Evolutionary conservation across 2,329 filamentous ascomycete genomes (phyloP), one percentile per base, ranked within the genome.

Genomic region (Botrytis fabae): DNA sequence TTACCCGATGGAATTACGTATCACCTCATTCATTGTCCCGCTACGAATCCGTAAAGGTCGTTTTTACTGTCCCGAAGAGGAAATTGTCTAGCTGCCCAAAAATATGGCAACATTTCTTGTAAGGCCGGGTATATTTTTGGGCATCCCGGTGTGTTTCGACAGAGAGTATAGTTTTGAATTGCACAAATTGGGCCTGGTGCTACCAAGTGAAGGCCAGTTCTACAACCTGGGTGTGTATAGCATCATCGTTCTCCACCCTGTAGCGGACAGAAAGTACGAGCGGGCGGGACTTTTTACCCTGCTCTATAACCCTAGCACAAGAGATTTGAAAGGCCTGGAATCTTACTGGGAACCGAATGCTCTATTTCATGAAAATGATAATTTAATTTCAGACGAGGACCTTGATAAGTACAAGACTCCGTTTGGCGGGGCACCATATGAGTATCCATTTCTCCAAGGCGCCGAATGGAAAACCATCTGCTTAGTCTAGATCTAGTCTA

Each of bases 231-330:
- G 12, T 25, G 1, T 2, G 10, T n/a, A 51, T 14, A 51, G 14
- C 46, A 51, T 51, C 48, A 6, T 51, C 0, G 10, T 51, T 51
- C 25, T 51, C 1, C 48, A 51, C 4, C 48, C 22, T n/a, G 25
- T n/a, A 51, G 48, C 48, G 0, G 48, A 51, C 0, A 25, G 48
- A 0, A 51, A n/a, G 22, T 51, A 51, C 48, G 48, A 51, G 48
- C 48, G 48, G 10, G 48, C 22, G 4, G 48, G 48, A 14, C 2
- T 51, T 6, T 0, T 2, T 51, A 4, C 4, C 1, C 46, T 51
- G 22, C 0, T 0, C 0, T 51, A n/a, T n/a, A 10, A 51, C n/a
- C 0, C 2, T 51, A 0, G 14, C 4, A 51, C 22, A 5, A 9
- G 46, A 48, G 9, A 25, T 25, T 9, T 48, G 2, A 9, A 10